Base-by-base conservation (phyloP, 805 yeast species). In the Candida dajiaensis region DNA sequence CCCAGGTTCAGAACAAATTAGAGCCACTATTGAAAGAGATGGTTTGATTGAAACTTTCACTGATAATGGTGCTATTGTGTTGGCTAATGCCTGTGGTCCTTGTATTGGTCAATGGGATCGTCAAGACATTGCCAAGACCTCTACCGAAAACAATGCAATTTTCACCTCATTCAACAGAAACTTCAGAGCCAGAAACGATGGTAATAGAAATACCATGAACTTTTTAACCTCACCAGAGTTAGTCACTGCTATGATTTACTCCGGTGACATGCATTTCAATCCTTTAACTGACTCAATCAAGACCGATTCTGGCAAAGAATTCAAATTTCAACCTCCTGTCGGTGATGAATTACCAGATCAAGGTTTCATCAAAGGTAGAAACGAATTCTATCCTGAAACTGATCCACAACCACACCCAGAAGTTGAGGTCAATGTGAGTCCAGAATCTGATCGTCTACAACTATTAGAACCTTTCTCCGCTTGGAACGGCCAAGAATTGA, bases 61-160 rank as follows among this genome's bases (percentile, higher is more conserved):
- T 66, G 80, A 84, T 46, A 84, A 82, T 59, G 98, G 98, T 50
- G 99, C 96, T 57, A 76, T 80, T 49, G 96, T 92, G 40, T 77
- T 92, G 58, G 97, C 98, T 45, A 92, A 92, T 67, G 99, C 99
- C 19, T 92, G 99, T 77, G 99, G 99, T 57, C 99, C 98, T 62
- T 92, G 99, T 75, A 92, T 92, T 65, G 99, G 99, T 49, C 99
- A 92, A 76, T 92, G 99, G 99, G 97, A 94, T 67, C 85, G 98
- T 74, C 76, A 78, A 54, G 95, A 87, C 64, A 78, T 86, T 39
- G 67, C 78, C 41, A 80, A 81, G 65, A 71, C 75, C 25, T 76
- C 84, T 7, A 72, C 74, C 44, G 89, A 83, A 53, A 74, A 75
- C 59, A 90, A 89, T 69, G 87, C 98, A 45, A 94, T 92, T 57